Percentiles rank a stretch among this genome's conserved stretches.
These are phyloP conservation scores for Chalciporus piperatoides DNA, from an alignment of 1,284 basidiomycete genomes.

Conservation along the genomic window DNA sequence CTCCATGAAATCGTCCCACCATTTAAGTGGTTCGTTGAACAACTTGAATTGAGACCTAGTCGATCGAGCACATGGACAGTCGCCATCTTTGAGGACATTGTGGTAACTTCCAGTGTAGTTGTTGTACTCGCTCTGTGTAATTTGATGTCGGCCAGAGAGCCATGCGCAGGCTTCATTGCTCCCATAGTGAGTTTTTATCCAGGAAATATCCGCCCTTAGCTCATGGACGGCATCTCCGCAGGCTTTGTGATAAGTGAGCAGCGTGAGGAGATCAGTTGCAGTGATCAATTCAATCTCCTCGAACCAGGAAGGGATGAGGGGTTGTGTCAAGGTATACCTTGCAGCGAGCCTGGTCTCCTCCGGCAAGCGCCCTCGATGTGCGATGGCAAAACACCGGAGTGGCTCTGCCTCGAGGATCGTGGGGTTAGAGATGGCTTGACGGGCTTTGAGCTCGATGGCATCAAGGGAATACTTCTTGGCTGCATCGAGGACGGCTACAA, in stretches of 20 bases:
- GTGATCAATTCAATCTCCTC: conserved; percentile 19
- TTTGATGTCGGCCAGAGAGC: conserved; percentile 3
- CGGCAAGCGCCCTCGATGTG: neutral
- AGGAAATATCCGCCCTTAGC: conserved; percentile 10
- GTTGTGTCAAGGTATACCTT: conserved; percentile 14
- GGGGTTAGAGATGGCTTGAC: conserved; percentile 14
- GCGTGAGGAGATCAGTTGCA: conserved; percentile 17
- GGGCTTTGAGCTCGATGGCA: conserved; percentile 18
- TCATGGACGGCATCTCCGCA: conserved; percentile 16
- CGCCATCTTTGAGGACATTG: no score
- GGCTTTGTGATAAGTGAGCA: conserved; percentile 22
- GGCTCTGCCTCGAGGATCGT: conserved; percentile 16
- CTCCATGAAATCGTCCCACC: conserved; percentile 24
- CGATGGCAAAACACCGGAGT: conserved; percentile 21
- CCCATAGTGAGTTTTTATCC: conserved; percentile 20
- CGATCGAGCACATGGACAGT: conserved; percentile 1
- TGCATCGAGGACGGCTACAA: conserved; percentile 14
- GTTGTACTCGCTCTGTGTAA: no score
- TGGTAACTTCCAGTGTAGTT: no score
- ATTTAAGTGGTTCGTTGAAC: neutral
- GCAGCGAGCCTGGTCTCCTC: conserved; percentile 10
- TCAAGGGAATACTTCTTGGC: conserved; percentile 23
- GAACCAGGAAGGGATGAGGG: conserved; percentile 18
- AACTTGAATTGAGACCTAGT: neutral
- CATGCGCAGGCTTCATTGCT: conserved; percentile 1